Evolutionary conservation across 768 basidiomycete genomes (phyloP), one percentile per base, ranked within the genome.

Genomic region (Termitomyces bulborhizus): DNA sequence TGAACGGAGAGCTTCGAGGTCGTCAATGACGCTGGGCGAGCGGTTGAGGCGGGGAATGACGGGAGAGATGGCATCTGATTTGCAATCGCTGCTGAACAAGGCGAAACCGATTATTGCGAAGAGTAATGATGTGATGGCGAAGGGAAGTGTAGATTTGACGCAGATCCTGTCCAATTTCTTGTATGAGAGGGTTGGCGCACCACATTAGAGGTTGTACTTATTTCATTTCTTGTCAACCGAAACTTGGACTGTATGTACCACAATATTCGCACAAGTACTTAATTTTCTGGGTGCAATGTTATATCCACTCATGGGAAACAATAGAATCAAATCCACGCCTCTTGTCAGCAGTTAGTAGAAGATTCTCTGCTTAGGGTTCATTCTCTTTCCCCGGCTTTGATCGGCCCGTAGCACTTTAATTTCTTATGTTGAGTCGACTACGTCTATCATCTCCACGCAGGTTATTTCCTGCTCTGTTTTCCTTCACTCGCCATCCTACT

Each of bases 1-100:
- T 45, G 70, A 65, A 53, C 72, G 81, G 4, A 67, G 77, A 46
- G 69, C 71, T 16, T 67, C 74, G 15, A 66, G 82, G 57, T 65
- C 76, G 49, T 75, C 79, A 48, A 66, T 77, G 64, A 73, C 80
- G 44, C 68, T 89, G 68, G 82, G 85, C 55, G 85, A 87, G 57
- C 73, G 85, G 36, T 60, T 89, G 61, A 72, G 89, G 62, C 72
- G 89, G 57, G 88, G 88, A 0, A 85, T 90, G 84, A 86, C 86
- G 7, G 86, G 85, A 1, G 90, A 92, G 71, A 83, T 91, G 79
- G 84, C 82, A 40, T 76, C 77, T 1, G 90, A 92, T 66, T 60
- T 92, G 57, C 83, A 85, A 63, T 73, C 79, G 4, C 66, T 91
- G 62, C 54, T 92, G 68, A 80, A 69, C 56, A 88, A 83, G 62